Percentiles rank a stretch among this genome's conserved stretches.
Evolutionary conservation across 1,139 yeast species (phyloP).

Genomic region (Kurtzmaniella quercitrusa): DNA sequence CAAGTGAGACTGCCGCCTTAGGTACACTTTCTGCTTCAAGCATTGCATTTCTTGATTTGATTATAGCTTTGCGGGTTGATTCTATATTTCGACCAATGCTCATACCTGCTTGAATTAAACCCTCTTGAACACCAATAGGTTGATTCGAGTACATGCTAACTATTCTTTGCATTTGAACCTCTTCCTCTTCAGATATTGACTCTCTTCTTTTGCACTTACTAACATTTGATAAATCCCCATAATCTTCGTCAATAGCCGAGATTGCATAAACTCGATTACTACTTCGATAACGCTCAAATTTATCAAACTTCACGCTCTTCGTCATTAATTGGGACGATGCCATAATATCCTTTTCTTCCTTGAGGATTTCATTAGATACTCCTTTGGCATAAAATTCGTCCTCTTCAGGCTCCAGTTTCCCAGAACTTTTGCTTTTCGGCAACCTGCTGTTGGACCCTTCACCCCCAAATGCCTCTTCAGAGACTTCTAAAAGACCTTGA

Average conservation of each 20-base stretch:
- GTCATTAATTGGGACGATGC: slow-evolving; percentile 21
- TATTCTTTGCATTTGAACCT: slow-evolving; percentile 39
- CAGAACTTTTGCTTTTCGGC: slow-evolving; percentile 8
- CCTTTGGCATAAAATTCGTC: slow-evolving; percentile 5
- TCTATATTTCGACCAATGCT: slow-evolving; percentile 67
- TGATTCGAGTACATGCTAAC: slow-evolving; percentile 83
- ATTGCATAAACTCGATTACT: slow-evolving; percentile 25
- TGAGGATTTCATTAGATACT: slow-evolving; percentile 5
- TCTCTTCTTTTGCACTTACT: slow-evolving; percentile 14
- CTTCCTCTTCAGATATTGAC: slow-evolving; percentile 15
- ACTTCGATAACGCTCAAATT: slow-evolving; percentile 16
- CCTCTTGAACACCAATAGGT: slow-evolving; percentile 68
- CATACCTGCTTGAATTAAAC: slow-evolving; percentile 66
- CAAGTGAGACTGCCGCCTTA: slow-evolving; percentile 64
- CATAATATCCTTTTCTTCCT: slow-evolving; percentile 13
- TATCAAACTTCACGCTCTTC: slow-evolving; percentile 16
- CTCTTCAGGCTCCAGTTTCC: slow-evolving; percentile 2
- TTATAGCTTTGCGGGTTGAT: slow-evolving; percentile 62
- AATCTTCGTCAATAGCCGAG: slow-evolving; percentile 17
- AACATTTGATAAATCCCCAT: slow-evolving; percentile 15
- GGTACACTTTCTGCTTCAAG: slow-evolving; percentile 61
- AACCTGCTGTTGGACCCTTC: slow-evolving; percentile 48
- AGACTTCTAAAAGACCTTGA: slow-evolving; percentile 72
- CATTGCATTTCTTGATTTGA: slow-evolving; percentile 56
- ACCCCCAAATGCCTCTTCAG: slow-evolving; percentile 75